phyloP scores from a whole-genome alignment of 2,329 filamentous ascomycete species.

The Sclerotinia subarctica region DNA sequence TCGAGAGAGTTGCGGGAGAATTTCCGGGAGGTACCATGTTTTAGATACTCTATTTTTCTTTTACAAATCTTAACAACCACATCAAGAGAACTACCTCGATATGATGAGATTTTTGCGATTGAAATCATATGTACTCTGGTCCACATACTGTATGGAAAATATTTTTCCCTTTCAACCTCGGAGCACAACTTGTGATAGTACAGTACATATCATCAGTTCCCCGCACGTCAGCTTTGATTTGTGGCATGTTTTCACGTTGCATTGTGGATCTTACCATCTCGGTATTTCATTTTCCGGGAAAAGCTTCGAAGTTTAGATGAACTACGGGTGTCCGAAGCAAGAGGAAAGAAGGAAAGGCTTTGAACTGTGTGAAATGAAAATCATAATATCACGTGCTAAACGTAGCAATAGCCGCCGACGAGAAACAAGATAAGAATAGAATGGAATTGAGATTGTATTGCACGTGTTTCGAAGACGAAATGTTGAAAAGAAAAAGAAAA shows the following conservation, averaged over 20 bases:
- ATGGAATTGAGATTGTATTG: too few species aligned
- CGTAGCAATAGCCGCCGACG: too few species aligned
- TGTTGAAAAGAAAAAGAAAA: background rate
- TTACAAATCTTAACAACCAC: background rate
- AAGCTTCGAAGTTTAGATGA: background rate
- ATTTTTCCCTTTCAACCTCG: background rate
- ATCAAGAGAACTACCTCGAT: conserved; percentile 11
- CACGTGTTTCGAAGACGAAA: background rate
- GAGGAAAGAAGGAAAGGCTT: background rate
- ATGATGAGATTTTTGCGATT: too few species aligned
- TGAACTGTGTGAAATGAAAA: background rate
- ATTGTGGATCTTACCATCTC: conserved; percentile 6
- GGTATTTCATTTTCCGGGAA: background rate
- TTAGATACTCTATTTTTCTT: background rate
- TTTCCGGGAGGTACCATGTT: background rate
- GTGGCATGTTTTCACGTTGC: background rate
- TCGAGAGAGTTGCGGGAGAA: background rate
- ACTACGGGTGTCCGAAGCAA: too few species aligned
- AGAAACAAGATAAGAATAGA: too few species aligned
- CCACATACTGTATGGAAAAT: background rate
- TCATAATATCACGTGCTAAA: too few species aligned
- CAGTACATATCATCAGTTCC: background rate
- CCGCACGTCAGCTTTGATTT: background rate
- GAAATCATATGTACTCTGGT: background rate
- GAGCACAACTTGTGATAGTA: too few species aligned